Conservation (phyloP, 2,329 filamentous ascomycete species). For the Pyrenophora graminea region DNA sequence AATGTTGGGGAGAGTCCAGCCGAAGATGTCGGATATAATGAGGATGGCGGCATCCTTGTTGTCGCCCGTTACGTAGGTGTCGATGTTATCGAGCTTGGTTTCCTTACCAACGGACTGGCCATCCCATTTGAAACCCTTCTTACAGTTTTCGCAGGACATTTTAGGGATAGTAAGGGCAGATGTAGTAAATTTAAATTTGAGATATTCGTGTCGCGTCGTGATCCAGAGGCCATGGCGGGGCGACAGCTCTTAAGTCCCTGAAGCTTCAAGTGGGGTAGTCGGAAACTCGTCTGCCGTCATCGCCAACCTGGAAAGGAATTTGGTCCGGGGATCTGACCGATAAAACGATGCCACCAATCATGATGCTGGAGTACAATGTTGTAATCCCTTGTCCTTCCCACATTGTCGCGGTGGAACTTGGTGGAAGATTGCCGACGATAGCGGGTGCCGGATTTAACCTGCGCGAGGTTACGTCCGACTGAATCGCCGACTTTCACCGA, state of each 20-base stretch:
- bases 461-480: background rate
- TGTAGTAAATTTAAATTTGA: no score
- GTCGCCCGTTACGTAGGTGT: conserved; percentile 52
- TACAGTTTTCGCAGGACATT: conserved; percentile 44
- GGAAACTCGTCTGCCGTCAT: no score
- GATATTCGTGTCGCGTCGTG: no score
- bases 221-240: conserved; percentile 2
- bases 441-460: background rate
- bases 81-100: conserved; percentile 43
- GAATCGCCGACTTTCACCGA: conserved; percentile 7
- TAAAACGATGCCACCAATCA: conserved; percentile 4
- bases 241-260: conserved; percentile 1
- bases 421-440: conserved; percentile 3
- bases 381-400: background rate
- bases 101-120: conserved; percentile 46
- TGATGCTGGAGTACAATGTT: background rate
- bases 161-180: conserved; percentile 1
- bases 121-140: conserved; percentile 48
- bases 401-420: background rate
- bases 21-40: conserved; percentile 52
- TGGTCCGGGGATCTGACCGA: background rate
- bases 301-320: no score
- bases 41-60: conserved; percentile 53
- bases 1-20: conserved; percentile 54
- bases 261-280: conserved; percentile 6